Base-by-base conservation (phyloP, 2,329 filamentous ascomycete genomes). In the Alternaria conjuncta region DNA sequence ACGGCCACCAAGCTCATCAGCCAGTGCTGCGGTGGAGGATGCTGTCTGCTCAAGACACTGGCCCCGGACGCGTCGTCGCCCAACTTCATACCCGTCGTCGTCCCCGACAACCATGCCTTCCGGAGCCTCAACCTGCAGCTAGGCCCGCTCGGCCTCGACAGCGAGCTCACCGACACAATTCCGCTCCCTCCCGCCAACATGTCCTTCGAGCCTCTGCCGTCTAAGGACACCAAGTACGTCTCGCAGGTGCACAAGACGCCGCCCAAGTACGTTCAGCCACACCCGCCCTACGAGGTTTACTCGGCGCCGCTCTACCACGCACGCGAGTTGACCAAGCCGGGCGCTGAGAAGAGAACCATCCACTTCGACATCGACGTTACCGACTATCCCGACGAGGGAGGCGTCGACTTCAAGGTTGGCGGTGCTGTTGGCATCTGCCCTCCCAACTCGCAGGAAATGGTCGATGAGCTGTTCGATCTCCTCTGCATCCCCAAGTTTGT, bases 291-390 rank as follows among this genome's bases (percentile, higher is more conserved):
- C 81, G 86, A 95, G 69, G 94, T 98, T 64, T 97, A 92, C 81
- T 91, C 94, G 1, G 94, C 95, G n/a, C 93, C 90, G 67, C 88
- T 99, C 50, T 91, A 93, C 80, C 90, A 90, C 72, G 88, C 93
- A 3, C 90, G 96, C 60, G 94, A 97, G 81, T 83, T 99, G 77
- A 99, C 96, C 12, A 91, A 89, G 77, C 85, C 88, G 23, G 95
- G 95, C 21, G 96, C 96, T 6, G 93, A 97, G 84, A 99, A 99
- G 87, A 88, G 95, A 64, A 99, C 96, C 0, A 97, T 95, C 79
- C 96, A 99, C 81, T 98, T 98, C 74, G 96, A 98, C 74, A 88
- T 99, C 47, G 96, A 99, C 74, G 91, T 99, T 54, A 97, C 95
- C 53, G 91, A 97, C 78, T 99, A 99, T 74, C 94, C 96, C 0